A percentile compares a stretch with the other conserved stretches of the same genome.
phyloP scores from a whole-genome alignment of 805 yeast genomes.

The Lachancea kluyveri region DNA sequence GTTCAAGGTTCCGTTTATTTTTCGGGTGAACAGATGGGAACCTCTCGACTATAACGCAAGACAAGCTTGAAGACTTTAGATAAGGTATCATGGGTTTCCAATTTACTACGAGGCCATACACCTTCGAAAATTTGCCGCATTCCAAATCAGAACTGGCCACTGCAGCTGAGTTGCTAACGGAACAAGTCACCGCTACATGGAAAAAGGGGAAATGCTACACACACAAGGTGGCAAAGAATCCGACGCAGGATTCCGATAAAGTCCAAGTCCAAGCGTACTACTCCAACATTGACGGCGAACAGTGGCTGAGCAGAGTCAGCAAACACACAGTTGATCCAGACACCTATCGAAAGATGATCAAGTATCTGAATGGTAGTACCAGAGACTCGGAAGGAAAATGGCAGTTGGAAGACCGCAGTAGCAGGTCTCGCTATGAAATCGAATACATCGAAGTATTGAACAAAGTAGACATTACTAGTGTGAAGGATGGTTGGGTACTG shows the following conservation, averaged over 20 bases:
- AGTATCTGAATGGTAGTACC: conserved; percentile 28
- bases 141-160: conserved; percentile 9
- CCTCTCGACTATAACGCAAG: too few relatives aligned
- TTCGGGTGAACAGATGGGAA: too few relatives aligned
- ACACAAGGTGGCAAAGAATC: conserved; percentile 13
- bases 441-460: conserved; percentile 32
- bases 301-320: conserved; percentile 33
- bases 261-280: conserved; percentile 30
- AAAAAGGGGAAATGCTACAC: conserved; percentile 29
- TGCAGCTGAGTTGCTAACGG: conserved; percentile 23
- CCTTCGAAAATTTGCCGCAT: conserved; percentile 11
- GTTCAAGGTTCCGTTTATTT: too few relatives aligned
- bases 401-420: conserved; percentile 21
- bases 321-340: conserved; percentile 15
- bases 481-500: conserved; percentile 25
- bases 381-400: conserved; percentile 11
- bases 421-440: conserved; percentile 29
- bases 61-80: too few relatives aligned
- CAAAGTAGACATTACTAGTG: conserved; percentile 17
- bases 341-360: conserved; percentile 21
- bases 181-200: conserved; percentile 23
- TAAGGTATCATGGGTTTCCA: conserved; percentile 6
- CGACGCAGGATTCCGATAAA: conserved; percentile 18
- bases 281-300: conserved; percentile 23
- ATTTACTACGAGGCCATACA: conserved; percentile 9